A percentile compares a stretch with the other conserved stretches of the same genome.
Conservation (phyloP, 257 asterid species). For the Salvia splendens region DNA sequence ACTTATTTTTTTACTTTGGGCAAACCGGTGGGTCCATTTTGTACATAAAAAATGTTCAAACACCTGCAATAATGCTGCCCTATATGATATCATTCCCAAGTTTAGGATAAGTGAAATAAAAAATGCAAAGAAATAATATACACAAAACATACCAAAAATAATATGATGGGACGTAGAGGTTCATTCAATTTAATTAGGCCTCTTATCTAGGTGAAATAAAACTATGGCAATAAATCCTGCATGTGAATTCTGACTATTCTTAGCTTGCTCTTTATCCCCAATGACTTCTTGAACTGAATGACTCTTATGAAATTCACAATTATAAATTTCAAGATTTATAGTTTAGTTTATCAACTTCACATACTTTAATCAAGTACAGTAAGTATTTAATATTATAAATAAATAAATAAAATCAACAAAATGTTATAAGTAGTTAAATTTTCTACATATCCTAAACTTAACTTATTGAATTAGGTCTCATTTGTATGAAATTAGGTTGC, state of each 20-base stretch:
- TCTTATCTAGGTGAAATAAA: constrained; percentile 19
- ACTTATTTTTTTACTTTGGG: not conserved
- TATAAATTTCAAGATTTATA: not conserved
- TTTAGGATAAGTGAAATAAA: no score
- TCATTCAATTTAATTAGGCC: constrained; percentile 19
- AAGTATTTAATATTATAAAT: no score
- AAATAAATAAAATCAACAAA: no score
- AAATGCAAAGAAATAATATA: not conserved
- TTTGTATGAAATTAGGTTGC: not conserved
- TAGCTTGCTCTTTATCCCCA: constrained; percentile 6
- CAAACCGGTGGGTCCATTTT: not conserved
- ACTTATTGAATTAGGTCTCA: not conserved
- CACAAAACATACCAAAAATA: not conserved
- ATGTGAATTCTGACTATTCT: constrained; percentile 30
- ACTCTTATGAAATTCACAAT: not conserved
- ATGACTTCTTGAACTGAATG: not conserved
- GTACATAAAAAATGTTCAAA: not conserved
- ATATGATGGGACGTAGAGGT: constrained; percentile 19
- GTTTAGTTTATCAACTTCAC: not conserved
- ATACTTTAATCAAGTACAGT: not conserved
- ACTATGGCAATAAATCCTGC: constrained; percentile 25
- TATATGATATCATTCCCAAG: no score
- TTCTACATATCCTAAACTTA: no score
- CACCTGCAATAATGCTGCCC: not conserved
- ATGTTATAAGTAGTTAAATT: no score